Evolutionary conservation across 495 filamentous ascomycete genomes (phyloP).

Genomic region (Tuber umbilicatum): DNA sequence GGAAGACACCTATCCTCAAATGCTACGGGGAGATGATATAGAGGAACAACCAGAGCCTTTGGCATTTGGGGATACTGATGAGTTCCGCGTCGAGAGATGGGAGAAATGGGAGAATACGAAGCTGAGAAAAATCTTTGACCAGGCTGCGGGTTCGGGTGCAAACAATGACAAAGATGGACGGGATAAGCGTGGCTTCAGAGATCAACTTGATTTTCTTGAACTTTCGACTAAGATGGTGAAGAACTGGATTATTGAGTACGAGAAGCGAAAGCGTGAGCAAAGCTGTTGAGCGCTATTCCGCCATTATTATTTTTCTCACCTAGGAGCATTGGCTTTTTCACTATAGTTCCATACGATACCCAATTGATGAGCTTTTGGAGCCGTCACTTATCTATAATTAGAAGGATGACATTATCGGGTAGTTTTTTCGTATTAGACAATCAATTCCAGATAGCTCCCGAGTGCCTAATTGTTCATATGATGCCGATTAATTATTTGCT

Average conservation of each 20-base stretch:
- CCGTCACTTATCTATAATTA: background rate
- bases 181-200: constrained; percentile 26
- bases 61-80: constrained; percentile 36
- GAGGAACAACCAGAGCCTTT: constrained; percentile 40
- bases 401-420: background rate
- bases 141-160: constrained; percentile 13
- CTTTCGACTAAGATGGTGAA: constrained; percentile 30
- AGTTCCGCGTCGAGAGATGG: constrained; percentile 26
- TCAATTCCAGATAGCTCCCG: background rate
- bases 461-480: background rate
- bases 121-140: constrained; percentile 18
- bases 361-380: background rate
- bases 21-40: constrained; percentile 41
- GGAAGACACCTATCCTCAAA: constrained; percentile 48
- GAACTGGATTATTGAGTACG: constrained; percentile 24
- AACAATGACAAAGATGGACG: constrained; percentile 38
- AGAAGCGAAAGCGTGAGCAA: background rate
- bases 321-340: background rate
- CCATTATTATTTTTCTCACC: too few species aligned
- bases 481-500: background rate
- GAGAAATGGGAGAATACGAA: constrained; percentile 28
- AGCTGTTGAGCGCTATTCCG: background rate
- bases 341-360: background rate
- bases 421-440: background rate
- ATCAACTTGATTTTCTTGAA: constrained; percentile 26